Percentiles rank a stretch among this genome's conserved stretches.
These are phyloP conservation scores for Fusarium sp. DNA, from an alignment of 2,329 filamentous ascomycete species.

Conservation along the genomic window DNA sequence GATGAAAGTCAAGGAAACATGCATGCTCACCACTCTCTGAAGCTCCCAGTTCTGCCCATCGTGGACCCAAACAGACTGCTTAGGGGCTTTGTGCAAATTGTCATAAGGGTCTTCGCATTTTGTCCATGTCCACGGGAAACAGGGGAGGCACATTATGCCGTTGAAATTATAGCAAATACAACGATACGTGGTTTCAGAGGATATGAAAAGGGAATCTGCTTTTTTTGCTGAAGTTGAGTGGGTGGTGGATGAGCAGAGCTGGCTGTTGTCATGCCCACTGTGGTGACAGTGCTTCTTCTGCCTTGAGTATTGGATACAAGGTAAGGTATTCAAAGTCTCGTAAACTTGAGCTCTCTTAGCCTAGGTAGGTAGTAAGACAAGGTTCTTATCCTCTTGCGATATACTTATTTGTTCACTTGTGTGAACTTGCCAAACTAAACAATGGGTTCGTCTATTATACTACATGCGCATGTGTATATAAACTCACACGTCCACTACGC, in stretches of 20 bases:
- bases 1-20: neutral
- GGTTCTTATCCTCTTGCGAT: no score
- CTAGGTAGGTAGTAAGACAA: neutral
- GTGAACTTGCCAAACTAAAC: neutral
- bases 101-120: conserved; percentile 56
- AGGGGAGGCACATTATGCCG: conserved; percentile 61
- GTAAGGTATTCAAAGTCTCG: neutral
- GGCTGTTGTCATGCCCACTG: neutral
- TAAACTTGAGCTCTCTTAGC: neutral
- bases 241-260: neutral
- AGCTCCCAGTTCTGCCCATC: conserved; percentile 51
- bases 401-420: neutral
- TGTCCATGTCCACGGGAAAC: conserved; percentile 61
- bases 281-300: conserved; percentile 8
- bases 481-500: neutral
- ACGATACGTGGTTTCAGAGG: neutral
- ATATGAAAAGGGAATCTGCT: neutral
- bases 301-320: neutral
- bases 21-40: conserved; percentile 50
- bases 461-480: neutral
- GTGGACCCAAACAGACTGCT: conserved; percentile 55
- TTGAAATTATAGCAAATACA: fast-evolving
- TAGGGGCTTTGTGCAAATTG: conserved; percentile 47
- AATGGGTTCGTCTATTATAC: neutral
- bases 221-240: neutral